Base-by-base conservation (phyloP, 1,139 yeast species). In the Maudiozyma humilis region DNA sequence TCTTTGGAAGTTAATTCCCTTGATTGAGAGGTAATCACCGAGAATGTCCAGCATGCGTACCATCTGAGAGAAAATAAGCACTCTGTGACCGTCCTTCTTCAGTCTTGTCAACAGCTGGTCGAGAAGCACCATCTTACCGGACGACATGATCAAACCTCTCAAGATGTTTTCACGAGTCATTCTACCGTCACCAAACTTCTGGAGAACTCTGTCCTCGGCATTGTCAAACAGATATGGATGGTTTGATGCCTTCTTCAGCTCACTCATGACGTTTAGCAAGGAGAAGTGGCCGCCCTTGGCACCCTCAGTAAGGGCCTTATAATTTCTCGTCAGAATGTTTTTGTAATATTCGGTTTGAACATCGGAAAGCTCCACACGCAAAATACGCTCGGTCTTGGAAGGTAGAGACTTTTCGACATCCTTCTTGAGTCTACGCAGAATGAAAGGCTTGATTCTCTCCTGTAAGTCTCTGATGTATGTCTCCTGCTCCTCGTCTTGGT, bases 401-500 rank as follows among this genome's bases (percentile, higher is more conserved):
- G 98, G 98, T 51, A 91, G 71, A 0, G 96, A 87, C 61, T 89
- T 91, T 62, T 93, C 98, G 12, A 93, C 99, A 67, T 91, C 98
- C 63, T 93, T 93, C 64, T 91, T 91, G 63, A 93, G 73, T 57
- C 99, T 77, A 62, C 99, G 79, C 51, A 91, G 70, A 45, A 93
- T 91, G 57, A 82, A 91, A 0, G 98, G 98, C 60, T 88, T 91
- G 53, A 91, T 76, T 50, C 87, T 78, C 47, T 72, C 71, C 58
- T 93, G 98, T 45, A 91, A 71, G 51, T 82, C 85, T 55, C 89
- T 81, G 56, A 93, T 91, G 60, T 87, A 88, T 42, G 72, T 76
- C 65, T 91, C 98, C 60, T 93, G 97, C 52, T 82, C 82, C 16
- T 73, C 80, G 61, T 86, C 86, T 17, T 89, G 93, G 29, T 85